Conservation (phyloP, 2,329 filamentous ascomycete genomes). For the Apiospora saccharicola region DNA sequence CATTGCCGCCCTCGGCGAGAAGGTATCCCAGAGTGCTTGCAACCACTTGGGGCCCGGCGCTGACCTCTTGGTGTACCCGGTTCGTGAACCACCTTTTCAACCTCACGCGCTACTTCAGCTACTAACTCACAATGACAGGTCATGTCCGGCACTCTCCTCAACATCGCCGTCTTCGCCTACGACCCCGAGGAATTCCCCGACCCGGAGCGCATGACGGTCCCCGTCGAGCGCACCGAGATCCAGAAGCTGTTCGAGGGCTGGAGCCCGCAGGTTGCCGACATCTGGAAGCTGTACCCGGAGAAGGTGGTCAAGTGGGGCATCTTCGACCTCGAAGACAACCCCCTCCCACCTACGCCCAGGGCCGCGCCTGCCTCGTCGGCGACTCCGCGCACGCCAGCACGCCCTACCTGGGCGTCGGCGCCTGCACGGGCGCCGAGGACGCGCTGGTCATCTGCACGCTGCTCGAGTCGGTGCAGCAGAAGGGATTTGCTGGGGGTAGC, state of each 20-base stretch:
- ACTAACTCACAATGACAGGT: too few relatives aligned
- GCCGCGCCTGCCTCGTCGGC: conserved; percentile 53
- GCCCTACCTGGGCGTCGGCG: conserved; percentile 59
- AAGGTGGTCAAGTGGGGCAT: conserved; percentile 57
- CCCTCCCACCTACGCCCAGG: conserved; percentile 50
- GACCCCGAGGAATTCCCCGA: conserved; percentile 38
- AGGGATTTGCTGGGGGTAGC: too few relatives aligned
- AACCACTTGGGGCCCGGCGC: conserved; percentile 61
- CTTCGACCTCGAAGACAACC: conserved; percentile 53
- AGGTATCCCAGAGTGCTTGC: conserved; percentile 55
- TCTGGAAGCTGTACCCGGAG: conserved; percentile 52
- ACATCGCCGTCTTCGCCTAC: conserved; percentile 55
- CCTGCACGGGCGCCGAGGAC: conserved; percentile 60
- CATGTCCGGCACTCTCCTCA: conserved; percentile 59
- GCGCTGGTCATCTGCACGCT: conserved; percentile 46
- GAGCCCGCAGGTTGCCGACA: conserved; percentile 43
- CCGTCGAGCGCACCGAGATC: conserved; percentile 47
- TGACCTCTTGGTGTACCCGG: conserved; percentile 66
- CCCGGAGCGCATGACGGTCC: conserved; percentile 35
- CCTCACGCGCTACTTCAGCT: too few relatives aligned
- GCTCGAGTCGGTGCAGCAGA: too few relatives aligned
- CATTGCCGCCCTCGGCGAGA: conserved; percentile 50
- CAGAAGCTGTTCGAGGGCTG: conserved; percentile 46
- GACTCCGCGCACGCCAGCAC: conserved; percentile 61
- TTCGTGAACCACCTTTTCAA: too few relatives aligned